Conservation (phyloP, 495 filamentous ascomycete genomes). For the Durotheca rogersii region DNA sequence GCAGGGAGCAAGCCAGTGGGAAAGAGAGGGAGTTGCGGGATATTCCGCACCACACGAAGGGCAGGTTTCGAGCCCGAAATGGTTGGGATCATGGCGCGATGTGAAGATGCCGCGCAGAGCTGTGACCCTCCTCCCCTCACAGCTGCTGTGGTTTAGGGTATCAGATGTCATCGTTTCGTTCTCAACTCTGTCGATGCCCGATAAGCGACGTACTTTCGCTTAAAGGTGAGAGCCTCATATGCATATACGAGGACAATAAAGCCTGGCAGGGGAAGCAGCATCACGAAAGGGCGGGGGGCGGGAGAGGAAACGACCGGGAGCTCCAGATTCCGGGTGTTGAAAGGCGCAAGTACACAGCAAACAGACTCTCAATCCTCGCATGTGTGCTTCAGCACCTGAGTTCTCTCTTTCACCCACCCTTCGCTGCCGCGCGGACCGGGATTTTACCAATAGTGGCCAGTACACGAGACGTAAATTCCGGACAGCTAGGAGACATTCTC, state of each 20-base stretch:
- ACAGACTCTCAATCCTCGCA: no score
- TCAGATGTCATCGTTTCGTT: conserved; percentile 6
- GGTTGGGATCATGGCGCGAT: conserved; percentile 5
- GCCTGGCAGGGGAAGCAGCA: no score
- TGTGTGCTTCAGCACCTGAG: conserved; percentile 7
- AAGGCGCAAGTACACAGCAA: no score
- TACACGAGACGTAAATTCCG: conserved; percentile 6
- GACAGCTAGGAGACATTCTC: conserved; percentile 8
- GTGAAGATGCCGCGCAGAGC: conserved; percentile 5
- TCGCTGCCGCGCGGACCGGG: no score
- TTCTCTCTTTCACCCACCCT: no score
- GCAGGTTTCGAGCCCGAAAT: conserved; percentile 6
- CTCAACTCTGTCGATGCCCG: conserved; percentile 8
- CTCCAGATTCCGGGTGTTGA: no score
- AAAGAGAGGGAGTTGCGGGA: conserved; percentile 9
- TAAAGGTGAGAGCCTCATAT: no score
- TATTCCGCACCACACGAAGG: conserved; percentile 10
- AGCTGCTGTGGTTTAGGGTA: no score
- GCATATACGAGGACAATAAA: no score
- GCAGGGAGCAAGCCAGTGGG: neutral
- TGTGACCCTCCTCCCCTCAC: conserved; percentile 6
- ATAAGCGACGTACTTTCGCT: conserved; percentile 13
- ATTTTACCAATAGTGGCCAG: no score
- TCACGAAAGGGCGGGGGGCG: no score
- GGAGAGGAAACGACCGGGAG: no score